A percentile compares a stretch with the other conserved stretches of the same genome.
phyloP scores from a whole-genome alignment of 1,284 basidiomycete species.

The Dichomitus squalens region DNA sequence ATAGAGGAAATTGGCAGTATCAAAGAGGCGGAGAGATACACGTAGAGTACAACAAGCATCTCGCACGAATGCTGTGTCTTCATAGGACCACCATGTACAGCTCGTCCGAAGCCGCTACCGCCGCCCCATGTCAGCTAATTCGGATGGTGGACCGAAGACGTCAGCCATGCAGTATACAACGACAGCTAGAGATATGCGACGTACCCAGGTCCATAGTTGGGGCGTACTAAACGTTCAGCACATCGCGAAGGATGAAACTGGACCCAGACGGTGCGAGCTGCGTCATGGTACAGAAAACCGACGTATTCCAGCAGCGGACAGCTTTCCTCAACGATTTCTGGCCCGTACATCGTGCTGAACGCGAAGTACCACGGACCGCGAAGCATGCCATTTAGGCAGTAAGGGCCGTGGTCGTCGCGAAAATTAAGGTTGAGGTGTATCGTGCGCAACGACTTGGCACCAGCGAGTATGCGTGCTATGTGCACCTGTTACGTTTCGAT shows the following conservation, averaged over 20 bases:
- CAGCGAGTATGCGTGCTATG: neutral
- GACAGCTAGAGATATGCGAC: too few relatives aligned
- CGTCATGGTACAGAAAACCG: neutral
- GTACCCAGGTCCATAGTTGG: neutral
- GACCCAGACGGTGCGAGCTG: neutral
- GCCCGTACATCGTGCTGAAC: neutral
- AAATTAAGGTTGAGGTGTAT: slow-evolving; percentile 5
- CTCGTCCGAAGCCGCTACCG: too few relatives aligned
- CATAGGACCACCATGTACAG: too few relatives aligned
- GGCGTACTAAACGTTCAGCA: neutral
- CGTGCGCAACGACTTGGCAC: neutral
- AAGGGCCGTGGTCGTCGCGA: slow-evolving; percentile 1
- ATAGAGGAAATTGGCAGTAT: too few relatives aligned
- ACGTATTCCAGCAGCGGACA: slow-evolving; percentile 1
- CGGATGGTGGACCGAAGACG: too few relatives aligned
- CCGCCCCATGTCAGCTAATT: too few relatives aligned
- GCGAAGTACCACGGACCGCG: neutral
- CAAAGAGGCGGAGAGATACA: too few relatives aligned
- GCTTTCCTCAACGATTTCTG: neutral
- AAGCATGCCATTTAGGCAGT: neutral
- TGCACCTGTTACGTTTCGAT: neutral
- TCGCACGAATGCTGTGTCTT: too few relatives aligned
- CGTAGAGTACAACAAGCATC: too few relatives aligned
- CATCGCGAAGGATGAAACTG: neutral
- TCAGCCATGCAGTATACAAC: too few relatives aligned